These are phyloP conservation scores for Russula virescens DNA, from an alignment of 768 basidiomycete species.

Conservation along the genomic window DNA sequence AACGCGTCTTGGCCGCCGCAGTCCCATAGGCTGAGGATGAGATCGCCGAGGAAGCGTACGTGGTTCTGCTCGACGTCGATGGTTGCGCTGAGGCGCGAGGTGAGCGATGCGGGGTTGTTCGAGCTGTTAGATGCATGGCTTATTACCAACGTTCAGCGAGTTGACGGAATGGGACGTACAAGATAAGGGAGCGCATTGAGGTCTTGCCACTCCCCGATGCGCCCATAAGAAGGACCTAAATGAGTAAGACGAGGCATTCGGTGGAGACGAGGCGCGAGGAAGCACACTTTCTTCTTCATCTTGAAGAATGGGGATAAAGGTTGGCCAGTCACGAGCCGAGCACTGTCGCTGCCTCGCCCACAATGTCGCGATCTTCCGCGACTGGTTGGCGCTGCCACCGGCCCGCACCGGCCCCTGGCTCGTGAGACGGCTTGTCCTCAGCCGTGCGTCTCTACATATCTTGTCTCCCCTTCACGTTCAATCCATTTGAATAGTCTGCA, in stretches of 20 bases:
- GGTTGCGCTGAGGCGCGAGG: constrained; percentile 88
- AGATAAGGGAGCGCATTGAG: constrained; percentile 98
- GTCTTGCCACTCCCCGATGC: constrained; percentile 93
- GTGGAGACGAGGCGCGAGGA: neutral
- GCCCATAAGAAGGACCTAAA: constrained; percentile 94
- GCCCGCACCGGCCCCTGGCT: no score
- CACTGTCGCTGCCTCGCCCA: no score
- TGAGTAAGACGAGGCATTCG: neutral
- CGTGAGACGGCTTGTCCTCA: no score
- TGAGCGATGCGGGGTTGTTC: constrained; percentile 90
- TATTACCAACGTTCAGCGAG: no score
- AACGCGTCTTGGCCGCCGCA: constrained; percentile 56
- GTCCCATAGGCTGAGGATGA: constrained; percentile 97
- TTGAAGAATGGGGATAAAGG: neutral
- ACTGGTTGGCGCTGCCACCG: no score
- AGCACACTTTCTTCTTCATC: constrained; percentile 37
- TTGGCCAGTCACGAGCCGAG: no score
- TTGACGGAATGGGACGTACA: constrained; percentile 51
- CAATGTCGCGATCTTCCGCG: no score
- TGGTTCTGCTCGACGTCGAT: constrained; percentile 98
- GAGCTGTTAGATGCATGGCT: constrained; percentile 46
- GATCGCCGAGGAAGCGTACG: constrained; percentile 92
- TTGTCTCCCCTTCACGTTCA: no score
- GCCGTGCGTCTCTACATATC: no score
- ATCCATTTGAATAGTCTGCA: no score